Evolutionary conservation across 345 rosid genomes (phyloP).

Genomic region (Gossypium mustelinum): DNA sequence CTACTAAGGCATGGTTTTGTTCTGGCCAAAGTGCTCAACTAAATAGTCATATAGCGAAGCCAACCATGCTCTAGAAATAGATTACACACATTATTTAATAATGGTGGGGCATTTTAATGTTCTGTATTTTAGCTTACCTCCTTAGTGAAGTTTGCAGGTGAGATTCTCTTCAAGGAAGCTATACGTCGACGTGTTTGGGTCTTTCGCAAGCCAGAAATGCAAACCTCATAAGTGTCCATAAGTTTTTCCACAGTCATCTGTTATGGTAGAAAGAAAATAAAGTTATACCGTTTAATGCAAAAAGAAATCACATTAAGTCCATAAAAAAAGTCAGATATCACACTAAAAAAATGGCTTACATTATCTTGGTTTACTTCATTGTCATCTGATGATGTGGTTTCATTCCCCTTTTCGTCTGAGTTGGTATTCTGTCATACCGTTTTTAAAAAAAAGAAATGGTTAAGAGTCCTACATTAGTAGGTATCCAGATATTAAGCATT

Average conservation of each 20-base stretch:
- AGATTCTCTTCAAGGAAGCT: slow-evolving; percentile 65
- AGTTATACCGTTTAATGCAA: background rate
- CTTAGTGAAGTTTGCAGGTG: slow-evolving; percentile 90
- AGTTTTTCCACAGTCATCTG: slow-evolving; percentile 74
- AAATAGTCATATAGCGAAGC: background rate
- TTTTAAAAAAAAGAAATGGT: background rate
- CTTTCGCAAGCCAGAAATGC: slow-evolving; percentile 60
- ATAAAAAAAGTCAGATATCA: background rate
- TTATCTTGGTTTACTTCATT: slow-evolving; percentile 41
- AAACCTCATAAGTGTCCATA: slow-evolving; percentile 63
- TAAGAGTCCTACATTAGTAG: slow-evolving; percentile 14
- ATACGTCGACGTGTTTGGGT: slow-evolving; percentile 57
- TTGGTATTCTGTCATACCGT: slow-evolving; percentile 27
- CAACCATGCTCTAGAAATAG: background rate
- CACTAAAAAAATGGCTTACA: slow-evolving; percentile 36
- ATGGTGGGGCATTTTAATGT: background rate
- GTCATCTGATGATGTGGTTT: slow-evolving; percentile 28
- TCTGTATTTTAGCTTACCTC: slow-evolving; percentile 35
- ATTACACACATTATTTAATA: background rate
- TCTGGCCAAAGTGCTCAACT: background rate
- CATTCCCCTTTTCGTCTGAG: slow-evolving; percentile 24
- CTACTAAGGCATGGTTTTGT: background rate
- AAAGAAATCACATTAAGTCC: background rate
- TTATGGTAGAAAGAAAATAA: slow-evolving; percentile 11
- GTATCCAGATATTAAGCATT: slow-evolving; percentile 8